phyloP scores from a whole-genome alignment of 805 yeast species.

The Ogataea corticis region DNA sequence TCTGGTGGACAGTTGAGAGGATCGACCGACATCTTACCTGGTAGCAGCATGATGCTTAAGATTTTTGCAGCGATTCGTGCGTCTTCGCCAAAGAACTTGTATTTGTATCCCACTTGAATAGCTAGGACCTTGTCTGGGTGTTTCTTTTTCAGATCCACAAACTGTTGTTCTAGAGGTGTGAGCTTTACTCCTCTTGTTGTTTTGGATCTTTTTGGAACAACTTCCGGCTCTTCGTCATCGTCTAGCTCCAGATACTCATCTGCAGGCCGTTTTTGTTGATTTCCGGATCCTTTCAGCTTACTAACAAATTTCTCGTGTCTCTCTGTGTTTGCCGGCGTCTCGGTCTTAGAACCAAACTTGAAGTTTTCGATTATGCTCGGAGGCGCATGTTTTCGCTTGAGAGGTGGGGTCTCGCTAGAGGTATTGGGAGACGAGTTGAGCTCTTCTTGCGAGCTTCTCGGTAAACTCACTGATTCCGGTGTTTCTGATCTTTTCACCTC shows the following conservation, averaged over 20 bases:
- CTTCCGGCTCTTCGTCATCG: constrained; percentile 5
- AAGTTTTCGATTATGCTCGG: background rate
- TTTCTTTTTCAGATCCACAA: constrained; percentile 58
- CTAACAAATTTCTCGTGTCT: constrained; percentile 1
- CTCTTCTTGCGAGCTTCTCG: background rate
- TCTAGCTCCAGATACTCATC: background rate
- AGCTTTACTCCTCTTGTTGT: constrained; percentile 32
- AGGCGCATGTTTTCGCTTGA: background rate
- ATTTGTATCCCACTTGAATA: constrained; percentile 90
- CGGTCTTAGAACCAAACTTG: background rate
- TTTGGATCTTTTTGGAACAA: constrained; percentile 11
- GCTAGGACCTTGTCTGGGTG: constrained; percentile 72
- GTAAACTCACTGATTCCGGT: no score
- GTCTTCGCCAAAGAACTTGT: constrained; percentile 82
- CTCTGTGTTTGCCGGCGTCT: background rate
- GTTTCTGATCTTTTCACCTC: no score
- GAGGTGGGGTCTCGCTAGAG: no score
- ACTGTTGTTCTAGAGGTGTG: constrained; percentile 83
- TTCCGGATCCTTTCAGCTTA: constrained; percentile 5
- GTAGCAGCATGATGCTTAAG: constrained; percentile 68
- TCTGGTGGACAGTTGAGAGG: constrained; percentile 38
- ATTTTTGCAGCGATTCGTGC: constrained; percentile 69
- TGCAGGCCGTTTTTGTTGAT: constrained; percentile 6
- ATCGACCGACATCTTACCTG: constrained; percentile 62
- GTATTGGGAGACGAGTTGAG: background rate